Percentiles rank a stretch among this genome's conserved stretches.
Conservation (phyloP, 169 alveolate genomes). For the Plasmodium inui region DNA sequence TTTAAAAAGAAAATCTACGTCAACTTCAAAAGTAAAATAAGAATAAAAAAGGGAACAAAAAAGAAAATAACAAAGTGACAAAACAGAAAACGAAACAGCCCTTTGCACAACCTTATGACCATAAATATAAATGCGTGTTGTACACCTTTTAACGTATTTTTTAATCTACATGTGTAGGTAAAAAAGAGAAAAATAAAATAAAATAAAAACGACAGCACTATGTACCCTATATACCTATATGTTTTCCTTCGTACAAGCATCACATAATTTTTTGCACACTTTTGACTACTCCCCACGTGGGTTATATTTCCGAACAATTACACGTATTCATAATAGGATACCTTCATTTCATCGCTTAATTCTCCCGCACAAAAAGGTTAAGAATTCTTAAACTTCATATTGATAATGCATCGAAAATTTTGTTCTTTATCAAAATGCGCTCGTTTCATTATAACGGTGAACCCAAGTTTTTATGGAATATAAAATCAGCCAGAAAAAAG, state of each 20-base stretch:
- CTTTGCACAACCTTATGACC: neutral
- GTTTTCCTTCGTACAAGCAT: neutral
- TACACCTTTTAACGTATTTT: neutral
- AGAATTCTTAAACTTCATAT: neutral
- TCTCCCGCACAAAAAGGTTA: neutral
- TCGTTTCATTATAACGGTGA: neutral
- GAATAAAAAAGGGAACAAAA: neutral
- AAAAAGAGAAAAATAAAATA: constrained; percentile 6
- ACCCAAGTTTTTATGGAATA: neutral
- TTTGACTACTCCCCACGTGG: neutral
- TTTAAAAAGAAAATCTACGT: neutral
- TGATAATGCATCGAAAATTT: neutral
- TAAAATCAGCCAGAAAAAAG: neutral
- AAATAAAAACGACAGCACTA: neutral
- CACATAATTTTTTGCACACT: neutral
- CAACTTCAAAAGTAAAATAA: neutral
- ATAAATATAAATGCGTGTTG: neutral
- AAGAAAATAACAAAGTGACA: neutral
- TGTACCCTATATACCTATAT: neutral
- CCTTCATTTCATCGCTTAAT: neutral
- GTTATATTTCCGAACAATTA: neutral
- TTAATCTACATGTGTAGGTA: neutral
- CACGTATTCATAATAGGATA: neutral
- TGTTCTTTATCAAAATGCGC: neutral
- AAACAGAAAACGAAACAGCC: neutral